Evolutionary conservation across 768 basidiomycete species (phyloP).

Genomic region (Galerina sulciceps): DNA sequence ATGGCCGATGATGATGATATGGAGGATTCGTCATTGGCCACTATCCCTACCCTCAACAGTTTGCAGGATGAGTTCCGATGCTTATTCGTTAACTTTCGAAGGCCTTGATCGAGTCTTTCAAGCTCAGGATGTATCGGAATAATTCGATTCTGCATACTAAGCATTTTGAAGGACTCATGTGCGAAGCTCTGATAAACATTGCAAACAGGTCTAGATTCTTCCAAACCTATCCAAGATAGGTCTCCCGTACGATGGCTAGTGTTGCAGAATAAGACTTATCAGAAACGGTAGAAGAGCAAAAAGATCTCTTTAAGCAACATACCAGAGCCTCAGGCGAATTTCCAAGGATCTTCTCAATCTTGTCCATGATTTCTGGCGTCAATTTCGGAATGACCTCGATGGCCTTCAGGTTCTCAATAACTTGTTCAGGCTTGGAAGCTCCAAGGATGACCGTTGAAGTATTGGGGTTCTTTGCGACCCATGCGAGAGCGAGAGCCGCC

Average conservation of each 20-base stretch:
- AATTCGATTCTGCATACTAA: too few relatives aligned
- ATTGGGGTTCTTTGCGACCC: slow-evolving; percentile 73
- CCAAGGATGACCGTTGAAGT: slow-evolving; percentile 74
- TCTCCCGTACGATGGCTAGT: slow-evolving; percentile 9
- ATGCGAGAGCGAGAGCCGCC: slow-evolving; percentile 77
- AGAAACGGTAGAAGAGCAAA: neutral
- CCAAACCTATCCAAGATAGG: slow-evolving; percentile 11
- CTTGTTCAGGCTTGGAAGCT: slow-evolving; percentile 65
- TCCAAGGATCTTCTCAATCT: slow-evolving; percentile 71
- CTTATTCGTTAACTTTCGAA: too few relatives aligned
- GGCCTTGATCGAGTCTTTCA: too few relatives aligned
- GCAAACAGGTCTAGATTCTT: neutral
- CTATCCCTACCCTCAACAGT: too few relatives aligned
- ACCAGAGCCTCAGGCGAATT: slow-evolving; percentile 50
- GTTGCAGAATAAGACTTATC: neutral
- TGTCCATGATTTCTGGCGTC: slow-evolving; percentile 64
- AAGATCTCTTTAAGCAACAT: slow-evolving; percentile 16
- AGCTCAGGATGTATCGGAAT: too few relatives aligned
- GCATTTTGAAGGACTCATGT: too few relatives aligned
- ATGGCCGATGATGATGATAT: too few relatives aligned
- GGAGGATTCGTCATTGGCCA: too few relatives aligned
- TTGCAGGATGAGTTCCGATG: too few relatives aligned
- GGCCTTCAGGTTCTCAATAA: slow-evolving; percentile 72
- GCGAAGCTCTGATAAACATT: too few relatives aligned
- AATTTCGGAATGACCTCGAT: slow-evolving; percentile 75